Conservation (phyloP, 768 basidiomycete species). For the Termitomyces sp. region DNA sequence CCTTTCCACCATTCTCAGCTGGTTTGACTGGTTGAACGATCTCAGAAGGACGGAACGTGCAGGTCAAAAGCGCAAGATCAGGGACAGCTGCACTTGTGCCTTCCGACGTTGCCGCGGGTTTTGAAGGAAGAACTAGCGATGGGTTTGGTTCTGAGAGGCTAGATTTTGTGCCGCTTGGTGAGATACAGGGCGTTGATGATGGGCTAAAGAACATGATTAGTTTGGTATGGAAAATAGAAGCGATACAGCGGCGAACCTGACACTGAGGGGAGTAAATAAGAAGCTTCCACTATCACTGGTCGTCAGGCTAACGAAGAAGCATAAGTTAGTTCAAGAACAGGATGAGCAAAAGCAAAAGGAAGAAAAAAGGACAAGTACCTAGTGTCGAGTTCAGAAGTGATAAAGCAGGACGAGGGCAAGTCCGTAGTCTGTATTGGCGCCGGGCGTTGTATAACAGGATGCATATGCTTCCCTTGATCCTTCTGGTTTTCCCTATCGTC, state of each 20-base stretch:
- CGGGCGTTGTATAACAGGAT: conserved; percentile 38
- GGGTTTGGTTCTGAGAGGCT: background rate
- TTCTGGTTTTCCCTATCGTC: conserved; percentile 20
- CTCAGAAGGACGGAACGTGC: conserved; percentile 35
- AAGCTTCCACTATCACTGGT: background rate
- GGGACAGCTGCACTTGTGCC: background rate
- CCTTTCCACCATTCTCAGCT: conserved; percentile 3
- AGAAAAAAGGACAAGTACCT: conserved; percentile 3
- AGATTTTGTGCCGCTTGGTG: background rate
- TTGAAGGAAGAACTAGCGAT: background rate
- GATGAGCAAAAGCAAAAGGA: background rate
- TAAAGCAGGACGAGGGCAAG: conserved; percentile 6
- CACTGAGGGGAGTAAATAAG: background rate
- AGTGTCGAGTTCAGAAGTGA: background rate
- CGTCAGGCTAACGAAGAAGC: background rate
- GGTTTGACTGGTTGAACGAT: conserved; percentile 23
- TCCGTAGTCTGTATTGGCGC: conserved; percentile 13
- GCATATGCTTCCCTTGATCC: conserved; percentile 44
- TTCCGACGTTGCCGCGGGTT: background rate
- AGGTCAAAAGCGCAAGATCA: conserved; percentile 29
- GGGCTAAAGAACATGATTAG: background rate
- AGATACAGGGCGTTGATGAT: background rate
- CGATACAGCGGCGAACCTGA: background rate
- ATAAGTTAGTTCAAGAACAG: background rate
- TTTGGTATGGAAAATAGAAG: background rate